These are phyloP conservation scores for Aspergillus spinulosporus DNA, from an alignment of 2,329 filamentous ascomycete species.

Conservation along the genomic window DNA sequence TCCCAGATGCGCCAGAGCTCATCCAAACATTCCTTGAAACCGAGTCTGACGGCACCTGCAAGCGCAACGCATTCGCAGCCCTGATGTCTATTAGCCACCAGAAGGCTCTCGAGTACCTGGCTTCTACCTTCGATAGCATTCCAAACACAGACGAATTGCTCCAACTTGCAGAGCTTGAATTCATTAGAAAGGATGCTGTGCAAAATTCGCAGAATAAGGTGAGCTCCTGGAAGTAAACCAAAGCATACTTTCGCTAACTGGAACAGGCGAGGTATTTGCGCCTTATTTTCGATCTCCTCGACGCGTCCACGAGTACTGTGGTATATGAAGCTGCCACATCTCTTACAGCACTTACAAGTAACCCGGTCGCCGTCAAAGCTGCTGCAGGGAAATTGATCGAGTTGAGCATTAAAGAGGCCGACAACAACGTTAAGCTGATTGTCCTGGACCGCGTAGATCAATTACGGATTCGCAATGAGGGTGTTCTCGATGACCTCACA, in stretches of 20 bases:
- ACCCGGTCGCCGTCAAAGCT: conserved; percentile 96
- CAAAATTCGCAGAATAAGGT: conserved; percentile 94
- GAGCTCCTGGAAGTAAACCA: conserved; percentile 24
- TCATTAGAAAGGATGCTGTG: conserved; percentile 96
- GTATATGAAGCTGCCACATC: conserved; percentile 97
- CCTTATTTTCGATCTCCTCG: conserved; percentile 93
- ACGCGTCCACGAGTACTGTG: conserved; percentile 89
- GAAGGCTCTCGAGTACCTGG: conserved; percentile 84
- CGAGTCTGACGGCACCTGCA: conserved; percentile 93
- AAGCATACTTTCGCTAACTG: conserved; percentile 27
- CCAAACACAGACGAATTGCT: conserved; percentile 92
- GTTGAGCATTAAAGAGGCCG: conserved; percentile 92
- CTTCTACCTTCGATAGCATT: conserved; percentile 86
- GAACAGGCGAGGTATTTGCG: conserved; percentile 79
- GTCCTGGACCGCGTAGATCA: conserved; percentile 92
- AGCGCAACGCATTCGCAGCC: conserved; percentile 94
- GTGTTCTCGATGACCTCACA: conserved; percentile 85
- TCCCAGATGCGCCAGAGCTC: conserved; percentile 92
- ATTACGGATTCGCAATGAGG: conserved; percentile 81
- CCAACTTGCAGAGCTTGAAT: conserved; percentile 91
- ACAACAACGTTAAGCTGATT: conserved; percentile 99
- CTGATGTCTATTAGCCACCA: conserved; percentile 90
- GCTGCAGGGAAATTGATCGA: conserved; percentile 96
- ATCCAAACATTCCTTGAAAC: conserved; percentile 84
- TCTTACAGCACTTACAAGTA: conserved; percentile 87